These are phyloP conservation scores for Candida manassasensis DNA, from an alignment of 805 yeast genomes.

Conservation along the genomic window DNA sequence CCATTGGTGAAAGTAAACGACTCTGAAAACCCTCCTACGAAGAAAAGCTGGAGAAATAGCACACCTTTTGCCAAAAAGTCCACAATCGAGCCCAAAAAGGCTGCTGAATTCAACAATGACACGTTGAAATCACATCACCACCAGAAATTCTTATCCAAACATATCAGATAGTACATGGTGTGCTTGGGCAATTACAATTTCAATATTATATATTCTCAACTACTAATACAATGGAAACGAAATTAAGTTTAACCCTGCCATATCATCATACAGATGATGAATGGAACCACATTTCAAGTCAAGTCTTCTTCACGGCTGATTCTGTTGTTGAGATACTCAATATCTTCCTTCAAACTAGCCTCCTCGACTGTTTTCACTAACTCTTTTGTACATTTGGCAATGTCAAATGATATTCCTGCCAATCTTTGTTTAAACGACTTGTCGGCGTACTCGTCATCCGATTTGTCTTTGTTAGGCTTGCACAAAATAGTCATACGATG, in stretches of 20 bases:
- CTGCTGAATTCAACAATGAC: constrained; percentile 24
- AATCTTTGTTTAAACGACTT: constrained; percentile 86
- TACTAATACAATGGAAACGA: no score
- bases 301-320: constrained; percentile 33
- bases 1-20: constrained; percentile 12
- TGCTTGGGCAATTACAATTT: no score
- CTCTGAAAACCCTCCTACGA: constrained; percentile 5
- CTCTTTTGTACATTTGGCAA: constrained; percentile 94
- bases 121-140: constrained; percentile 32
- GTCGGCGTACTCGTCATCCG: constrained; percentile 69
- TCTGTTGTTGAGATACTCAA: constrained; percentile 73
- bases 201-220: constrained; percentile 1
- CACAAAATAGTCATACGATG: constrained; percentile 77
- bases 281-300: no score
- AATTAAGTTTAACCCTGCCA: not conserved
- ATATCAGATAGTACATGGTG: constrained; percentile 20
- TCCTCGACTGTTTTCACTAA: constrained; percentile 94
- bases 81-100: constrained; percentile 5
- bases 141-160: constrained; percentile 31
- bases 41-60: constrained; percentile 29
- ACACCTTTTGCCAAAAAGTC: constrained; percentile 18
- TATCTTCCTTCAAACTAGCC: constrained; percentile 82
- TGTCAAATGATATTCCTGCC: constrained; percentile 94
- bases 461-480: constrained; percentile 34
- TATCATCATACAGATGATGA: not conserved